Evolutionary conservation across 2,329 filamentous ascomycete genomes (phyloP), one percentile per base, ranked within the genome.

Genomic region (Fusarium sp.): DNA sequence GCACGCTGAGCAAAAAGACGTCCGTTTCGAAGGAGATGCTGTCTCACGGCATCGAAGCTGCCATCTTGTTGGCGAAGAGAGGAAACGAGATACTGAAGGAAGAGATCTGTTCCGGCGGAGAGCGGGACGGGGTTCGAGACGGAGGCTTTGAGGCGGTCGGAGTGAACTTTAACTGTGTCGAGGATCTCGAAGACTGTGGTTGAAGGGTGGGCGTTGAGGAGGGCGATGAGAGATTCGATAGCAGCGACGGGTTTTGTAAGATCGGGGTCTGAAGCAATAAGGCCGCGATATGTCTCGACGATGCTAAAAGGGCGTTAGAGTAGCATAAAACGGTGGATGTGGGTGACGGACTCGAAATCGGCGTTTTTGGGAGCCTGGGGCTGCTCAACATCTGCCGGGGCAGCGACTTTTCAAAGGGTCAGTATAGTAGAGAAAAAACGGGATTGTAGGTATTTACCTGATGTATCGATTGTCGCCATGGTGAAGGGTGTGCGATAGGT

Each of bases 181-280:
- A 98, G 91, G 38, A 95, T 98, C 84, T 99, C 96, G 82, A 92
- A 95, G 75, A 97, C 93, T 62, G 96, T 99, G 24, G 91, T 92
- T 9, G 94, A 91, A 68, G 91, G 90, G 47, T 91, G 92, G 70
- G 92, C 88, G 77, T 91, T 91, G 64, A 98, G 92, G 66, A 96
- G 91, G 77, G 92, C 89, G 73, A 98, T 96, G 64, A 99, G 87
- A 29, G 94, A 91, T 83, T 97, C 93, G 78, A 97, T 97, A 63
- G 95, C 94, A 22, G 96, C 96, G 59, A 99, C 93, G 69, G 96
- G 95, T 89, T 97, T 98, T 38, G 95, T 98, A 56, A 98, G 87
- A 68, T 97, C 93, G 14, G 92, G 87, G 79, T 98, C 94, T 54
- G 86, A 83, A 66, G 82, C 79, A 52, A 89, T 85, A 63, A 89